Conservation (phyloP, 352 stramenopile genomes). For the Pythium myriotylum region DNA sequence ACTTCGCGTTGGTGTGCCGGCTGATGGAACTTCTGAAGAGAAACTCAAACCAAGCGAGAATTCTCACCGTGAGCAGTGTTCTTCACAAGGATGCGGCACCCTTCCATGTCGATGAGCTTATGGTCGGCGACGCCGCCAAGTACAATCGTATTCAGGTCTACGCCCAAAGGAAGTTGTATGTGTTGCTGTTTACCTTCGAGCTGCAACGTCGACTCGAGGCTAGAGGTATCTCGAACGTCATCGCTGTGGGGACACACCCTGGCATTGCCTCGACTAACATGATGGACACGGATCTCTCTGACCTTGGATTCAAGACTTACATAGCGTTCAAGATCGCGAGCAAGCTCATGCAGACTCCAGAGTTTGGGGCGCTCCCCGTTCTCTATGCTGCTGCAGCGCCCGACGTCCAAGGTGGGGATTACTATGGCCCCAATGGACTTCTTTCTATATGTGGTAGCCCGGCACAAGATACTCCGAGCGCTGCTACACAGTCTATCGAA, state of each 20-base stretch:
- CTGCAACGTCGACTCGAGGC: constrained; percentile 37
- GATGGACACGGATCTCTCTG: constrained; percentile 27
- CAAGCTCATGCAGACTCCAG: constrained; percentile 35
- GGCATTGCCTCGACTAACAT: constrained; percentile 39
- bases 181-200: constrained; percentile 48
- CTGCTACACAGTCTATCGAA: neutral
- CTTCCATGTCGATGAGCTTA: constrained; percentile 5
- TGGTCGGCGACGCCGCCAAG: constrained; percentile 23
- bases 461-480: constrained; percentile 2
- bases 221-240: constrained; percentile 28
- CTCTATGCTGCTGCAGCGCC: constrained; percentile 44
- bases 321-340: constrained; percentile 17
- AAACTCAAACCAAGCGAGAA: no score
- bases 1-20: no score
- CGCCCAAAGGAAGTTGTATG: constrained; percentile 45
- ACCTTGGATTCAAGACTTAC: constrained; percentile 17
- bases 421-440: constrained; percentile 39
- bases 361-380: constrained; percentile 44
- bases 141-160: constrained; percentile 34
- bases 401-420: constrained; percentile 31
- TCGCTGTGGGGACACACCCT: constrained; percentile 34
- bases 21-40: no score
- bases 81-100: no score
- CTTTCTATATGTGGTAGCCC: constrained; percentile 33
- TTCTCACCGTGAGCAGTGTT: neutral